These are phyloP conservation scores for Sugiyamaella chiloensis DNA, from an alignment of 805 yeast genomes.

Conservation along the genomic window DNA sequence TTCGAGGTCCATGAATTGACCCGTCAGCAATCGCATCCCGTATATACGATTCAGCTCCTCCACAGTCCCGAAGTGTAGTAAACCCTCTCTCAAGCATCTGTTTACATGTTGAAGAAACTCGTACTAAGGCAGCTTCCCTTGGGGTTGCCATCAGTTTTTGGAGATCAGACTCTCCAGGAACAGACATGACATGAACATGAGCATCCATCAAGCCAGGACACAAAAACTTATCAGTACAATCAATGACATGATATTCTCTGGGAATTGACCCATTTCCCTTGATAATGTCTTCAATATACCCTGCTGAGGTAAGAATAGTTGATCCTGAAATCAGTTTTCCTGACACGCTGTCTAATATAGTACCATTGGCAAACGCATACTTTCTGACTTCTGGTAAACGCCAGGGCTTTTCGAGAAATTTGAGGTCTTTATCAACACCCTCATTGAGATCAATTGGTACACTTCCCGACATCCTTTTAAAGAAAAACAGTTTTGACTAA, in stretches of 20 bases:
- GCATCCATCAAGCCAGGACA: slow-evolving; percentile 4
- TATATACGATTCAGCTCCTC: slow-evolving; percentile 2
- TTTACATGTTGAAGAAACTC: not conserved
- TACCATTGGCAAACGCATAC: slow-evolving; percentile 3
- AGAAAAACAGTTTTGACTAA: not conserved
- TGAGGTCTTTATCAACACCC: not conserved
- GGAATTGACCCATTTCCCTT: slow-evolving; percentile 1
- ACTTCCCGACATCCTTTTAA: not conserved
- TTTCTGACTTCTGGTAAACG: not conserved
- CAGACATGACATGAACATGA: slow-evolving; percentile 5
- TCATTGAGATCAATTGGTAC: slow-evolving; percentile 1
- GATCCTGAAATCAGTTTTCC: not conserved
- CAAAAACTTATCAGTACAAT: not conserved
- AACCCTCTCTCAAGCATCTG: slow-evolving; percentile 4
- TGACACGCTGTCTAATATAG: not conserved
- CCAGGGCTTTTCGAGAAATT: not conserved
- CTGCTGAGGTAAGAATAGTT: slow-evolving; percentile 1
- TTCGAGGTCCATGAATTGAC: slow-evolving; percentile 8
- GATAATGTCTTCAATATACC: not conserved
- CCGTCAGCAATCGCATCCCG: slow-evolving; percentile 1
- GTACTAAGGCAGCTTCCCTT: not conserved
- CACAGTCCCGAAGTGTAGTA: slow-evolving; percentile 6
- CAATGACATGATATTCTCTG: not conserved
- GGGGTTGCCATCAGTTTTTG: slow-evolving; percentile 3
- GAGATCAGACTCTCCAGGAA: slow-evolving; percentile 7